phyloP scores from a whole-genome alignment of 176 grass and related monocot genomes.

The Paspalum notatum region DNA sequence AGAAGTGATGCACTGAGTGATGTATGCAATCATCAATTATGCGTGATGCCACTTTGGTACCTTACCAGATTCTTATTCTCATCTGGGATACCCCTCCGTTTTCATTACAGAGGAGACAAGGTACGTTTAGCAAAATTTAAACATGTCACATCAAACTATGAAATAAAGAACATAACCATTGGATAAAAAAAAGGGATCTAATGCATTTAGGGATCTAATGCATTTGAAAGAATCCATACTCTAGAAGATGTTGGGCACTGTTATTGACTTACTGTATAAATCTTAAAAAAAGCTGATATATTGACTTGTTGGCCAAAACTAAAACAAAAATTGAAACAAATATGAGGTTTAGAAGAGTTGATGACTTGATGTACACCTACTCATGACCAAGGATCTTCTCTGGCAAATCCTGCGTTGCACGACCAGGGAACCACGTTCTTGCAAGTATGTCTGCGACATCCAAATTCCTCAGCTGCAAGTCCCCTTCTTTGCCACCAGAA shows the following conservation, averaged over 20 bases:
- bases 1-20: slow-evolving; percentile 21
- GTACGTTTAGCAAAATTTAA: background rate
- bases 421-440: slow-evolving; percentile 65
- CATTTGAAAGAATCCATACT: slow-evolving; percentile 14
- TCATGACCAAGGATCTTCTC: slow-evolving; percentile 85
- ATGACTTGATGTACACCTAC: slow-evolving; percentile 55
- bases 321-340: background rate
- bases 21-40: slow-evolving; percentile 35
- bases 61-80: slow-evolving; percentile 26
- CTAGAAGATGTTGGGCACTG: slow-evolving; percentile 9
- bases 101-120: slow-evolving; percentile 16
- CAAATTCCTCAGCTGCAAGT: slow-evolving; percentile 73
- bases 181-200: background rate
- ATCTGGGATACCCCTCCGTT: slow-evolving; percentile 35
- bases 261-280: slow-evolving; percentile 9
- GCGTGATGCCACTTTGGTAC: slow-evolving; percentile 2
- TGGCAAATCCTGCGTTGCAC: slow-evolving; percentile 54
- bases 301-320: slow-evolving; percentile 6
- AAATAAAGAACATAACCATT: slow-evolving; percentile 23
- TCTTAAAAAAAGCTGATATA: slow-evolving; percentile 7
- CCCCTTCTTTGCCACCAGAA: slow-evolving; percentile 84
- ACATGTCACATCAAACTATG: slow-evolving; percentile 29
- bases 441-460: slow-evolving; percentile 66
- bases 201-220: background rate
- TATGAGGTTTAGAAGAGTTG: background rate